Evolutionary conservation across 805 yeast genomes (phyloP).

Genomic region (Isabelozyma gotoi): DNA sequence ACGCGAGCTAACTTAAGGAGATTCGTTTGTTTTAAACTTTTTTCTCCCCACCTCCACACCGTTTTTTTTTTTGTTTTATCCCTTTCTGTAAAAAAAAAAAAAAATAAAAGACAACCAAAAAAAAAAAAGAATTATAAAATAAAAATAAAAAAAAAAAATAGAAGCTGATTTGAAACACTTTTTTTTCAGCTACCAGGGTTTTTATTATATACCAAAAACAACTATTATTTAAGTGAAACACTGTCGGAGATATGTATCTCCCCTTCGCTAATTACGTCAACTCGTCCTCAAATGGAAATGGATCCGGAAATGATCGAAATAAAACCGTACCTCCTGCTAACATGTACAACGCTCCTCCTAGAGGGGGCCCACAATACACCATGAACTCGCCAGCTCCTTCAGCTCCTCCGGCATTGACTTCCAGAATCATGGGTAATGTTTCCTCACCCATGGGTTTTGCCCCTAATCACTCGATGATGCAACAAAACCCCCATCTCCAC

Average conservation of each 20-base stretch:
- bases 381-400: slow-evolving; percentile 5
- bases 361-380: slow-evolving; percentile 1
- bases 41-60: no score
- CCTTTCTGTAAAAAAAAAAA: no score
- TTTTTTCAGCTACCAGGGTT: neutral
- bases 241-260: slow-evolving; percentile 8
- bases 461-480: slow-evolving; percentile 2
- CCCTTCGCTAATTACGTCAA: slow-evolving; percentile 9
- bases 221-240: neutral
- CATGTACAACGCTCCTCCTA: slow-evolving; percentile 6
- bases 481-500: slow-evolving; percentile 10
- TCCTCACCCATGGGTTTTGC: neutral
- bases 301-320: neutral
- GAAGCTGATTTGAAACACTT: no score
- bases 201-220: neutral
- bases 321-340: slow-evolving; percentile 1
- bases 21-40: no score
- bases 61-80: no score
- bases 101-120: no score
- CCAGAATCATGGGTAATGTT: slow-evolving; percentile 2
- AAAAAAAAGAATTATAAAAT: no score
- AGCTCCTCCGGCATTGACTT: slow-evolving; percentile 6
- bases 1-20: no score
- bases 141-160: no score
- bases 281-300: slow-evolving; percentile 1